Conservation (phyloP, 2,329 filamentous ascomycete species). For the Talaromyces sp. region DNA sequence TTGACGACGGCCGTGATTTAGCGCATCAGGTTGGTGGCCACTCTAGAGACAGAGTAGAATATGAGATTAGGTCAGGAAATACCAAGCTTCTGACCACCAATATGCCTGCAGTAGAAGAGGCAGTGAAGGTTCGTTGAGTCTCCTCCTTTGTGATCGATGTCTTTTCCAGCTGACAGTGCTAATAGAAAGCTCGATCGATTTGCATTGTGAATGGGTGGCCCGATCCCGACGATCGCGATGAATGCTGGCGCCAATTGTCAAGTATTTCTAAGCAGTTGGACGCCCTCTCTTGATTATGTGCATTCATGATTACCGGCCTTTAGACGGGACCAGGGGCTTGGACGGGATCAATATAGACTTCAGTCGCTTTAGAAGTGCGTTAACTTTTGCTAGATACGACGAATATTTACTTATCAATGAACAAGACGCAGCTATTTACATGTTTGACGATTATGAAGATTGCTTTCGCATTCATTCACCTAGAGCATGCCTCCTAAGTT, state of each 20-base stretch:
- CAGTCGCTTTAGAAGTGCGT: not conserved
- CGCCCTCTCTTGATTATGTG: not conserved
- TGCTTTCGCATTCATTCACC: not conserved
- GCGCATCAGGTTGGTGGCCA: not conserved
- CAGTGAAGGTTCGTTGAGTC: not conserved
- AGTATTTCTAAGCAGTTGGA: not conserved
- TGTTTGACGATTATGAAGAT: not conserved
- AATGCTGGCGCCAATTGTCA: constrained; percentile 5
- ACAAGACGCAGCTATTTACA: not conserved
- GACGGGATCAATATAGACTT: not conserved
- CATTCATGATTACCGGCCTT: not conserved
- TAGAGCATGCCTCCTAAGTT: not conserved
- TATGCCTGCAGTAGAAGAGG: not conserved
- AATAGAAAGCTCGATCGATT: constrained; percentile 3
- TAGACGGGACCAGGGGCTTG: not conserved
- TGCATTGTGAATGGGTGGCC: constrained; percentile 11
- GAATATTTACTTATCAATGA: not conserved
- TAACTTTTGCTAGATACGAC: not conserved
- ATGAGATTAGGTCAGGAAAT: not conserved
- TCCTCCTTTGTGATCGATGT: not conserved
- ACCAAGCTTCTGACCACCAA: not conserved
- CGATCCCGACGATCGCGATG: not conserved
- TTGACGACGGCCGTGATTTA: not conserved
- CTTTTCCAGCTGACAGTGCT: not conserved
- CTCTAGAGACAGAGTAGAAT: not conserved